phyloP scores from a whole-genome alignment of 148 eudicot genomes.

The Rhododendron molle region DNA sequence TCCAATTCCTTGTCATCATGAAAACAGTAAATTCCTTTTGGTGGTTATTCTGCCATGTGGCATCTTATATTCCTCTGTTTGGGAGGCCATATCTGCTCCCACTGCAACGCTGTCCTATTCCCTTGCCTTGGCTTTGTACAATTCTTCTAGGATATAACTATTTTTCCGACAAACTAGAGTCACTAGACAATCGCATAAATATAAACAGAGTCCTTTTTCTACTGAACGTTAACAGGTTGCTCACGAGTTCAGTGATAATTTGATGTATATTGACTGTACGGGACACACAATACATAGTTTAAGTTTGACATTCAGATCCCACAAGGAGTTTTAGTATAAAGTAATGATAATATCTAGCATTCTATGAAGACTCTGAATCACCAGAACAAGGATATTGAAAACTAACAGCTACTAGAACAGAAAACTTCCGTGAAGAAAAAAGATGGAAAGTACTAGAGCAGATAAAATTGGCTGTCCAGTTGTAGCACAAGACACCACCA shows the following conservation, averaged over 20 bases:
- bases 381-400: neutral
- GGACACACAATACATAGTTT: neutral
- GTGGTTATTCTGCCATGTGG: neutral
- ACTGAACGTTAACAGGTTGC: no score
- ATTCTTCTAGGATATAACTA: neutral
- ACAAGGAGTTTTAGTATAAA: neutral
- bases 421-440: neutral
- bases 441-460: neutral
- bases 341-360: neutral
- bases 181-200: neutral
- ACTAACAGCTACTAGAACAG: neutral
- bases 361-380: neutral
- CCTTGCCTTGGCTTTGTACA: neutral
- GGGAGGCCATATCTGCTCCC: neutral
- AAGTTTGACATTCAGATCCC: neutral
- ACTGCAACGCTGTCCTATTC: neutral
- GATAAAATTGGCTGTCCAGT: neutral
- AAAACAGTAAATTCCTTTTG: neutral
- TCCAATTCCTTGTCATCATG: neutral
- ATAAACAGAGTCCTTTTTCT: neutral
- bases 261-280: neutral
- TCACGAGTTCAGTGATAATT: neutral
- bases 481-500: neutral
- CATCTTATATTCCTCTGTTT: neutral
- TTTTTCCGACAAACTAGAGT: neutral